Conservation (phyloP, 257 asterid species). For the Petunia secreta region DNA sequence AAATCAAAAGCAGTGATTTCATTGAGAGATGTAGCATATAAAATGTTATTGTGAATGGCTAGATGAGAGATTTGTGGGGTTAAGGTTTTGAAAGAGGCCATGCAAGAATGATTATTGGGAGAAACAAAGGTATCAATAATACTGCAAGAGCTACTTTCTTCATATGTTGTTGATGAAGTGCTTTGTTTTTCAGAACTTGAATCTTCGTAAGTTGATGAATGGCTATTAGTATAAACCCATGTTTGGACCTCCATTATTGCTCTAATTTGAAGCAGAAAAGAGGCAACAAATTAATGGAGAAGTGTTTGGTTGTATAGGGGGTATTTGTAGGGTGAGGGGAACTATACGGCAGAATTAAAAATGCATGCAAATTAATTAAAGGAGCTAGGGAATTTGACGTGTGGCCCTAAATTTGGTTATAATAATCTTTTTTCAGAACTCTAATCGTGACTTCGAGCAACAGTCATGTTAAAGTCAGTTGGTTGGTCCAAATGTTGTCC, state of each 20-base stretch:
- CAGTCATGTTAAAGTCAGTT: constrained; percentile 21
- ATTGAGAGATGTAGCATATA: constrained; percentile 55
- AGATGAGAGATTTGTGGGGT: constrained; percentile 58
- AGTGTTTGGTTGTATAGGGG: not conserved
- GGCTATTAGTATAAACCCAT: constrained; percentile 36
- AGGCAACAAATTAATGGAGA: not conserved
- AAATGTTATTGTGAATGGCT: constrained; percentile 42
- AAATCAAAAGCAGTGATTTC: constrained; percentile 48
- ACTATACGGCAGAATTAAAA: constrained; percentile 32
- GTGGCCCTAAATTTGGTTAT: constrained; percentile 31
- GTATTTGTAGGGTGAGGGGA: constrained; percentile 23
- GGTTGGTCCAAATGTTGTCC: constrained; percentile 28
- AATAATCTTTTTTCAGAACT: not conserved
- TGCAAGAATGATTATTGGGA: constrained; percentile 28
- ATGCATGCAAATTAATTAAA: not conserved
- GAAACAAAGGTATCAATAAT: constrained; percentile 35
- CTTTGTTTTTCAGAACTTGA: constrained; percentile 45
- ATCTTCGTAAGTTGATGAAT: constrained; percentile 41
- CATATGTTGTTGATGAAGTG: constrained; percentile 43
- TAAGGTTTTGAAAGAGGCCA: constrained; percentile 33
- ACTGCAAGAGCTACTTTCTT: constrained; percentile 47
- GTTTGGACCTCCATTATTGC: constrained; percentile 49
- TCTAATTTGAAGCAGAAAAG: not conserved
- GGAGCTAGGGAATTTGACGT: constrained; percentile 26
- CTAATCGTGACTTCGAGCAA: constrained; percentile 25